phyloP scores from a whole-genome alignment of 2,329 filamentous ascomycete genomes.

The Penicillium freii region DNA sequence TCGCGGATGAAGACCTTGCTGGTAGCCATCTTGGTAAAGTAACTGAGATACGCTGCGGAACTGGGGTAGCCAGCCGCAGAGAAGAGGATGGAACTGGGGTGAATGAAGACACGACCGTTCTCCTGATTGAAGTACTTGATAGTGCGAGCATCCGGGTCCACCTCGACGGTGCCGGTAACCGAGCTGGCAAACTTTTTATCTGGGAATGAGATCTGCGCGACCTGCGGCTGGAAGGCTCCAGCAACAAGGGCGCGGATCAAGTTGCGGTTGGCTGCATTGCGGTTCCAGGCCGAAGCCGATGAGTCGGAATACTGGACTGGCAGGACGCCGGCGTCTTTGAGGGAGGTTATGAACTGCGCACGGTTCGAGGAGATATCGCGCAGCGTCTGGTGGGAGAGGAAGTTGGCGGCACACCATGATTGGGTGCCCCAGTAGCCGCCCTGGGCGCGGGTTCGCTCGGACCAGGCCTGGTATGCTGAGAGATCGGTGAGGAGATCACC shows the following conservation, averaged over 20 bases:
- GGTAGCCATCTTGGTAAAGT: constrained; percentile 89
- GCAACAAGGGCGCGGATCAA: constrained; percentile 70
- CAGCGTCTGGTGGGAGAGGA: constrained; percentile 77
- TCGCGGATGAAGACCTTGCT: constrained; percentile 90
- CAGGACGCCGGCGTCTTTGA: constrained; percentile 82
- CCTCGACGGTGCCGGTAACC: constrained; percentile 82
- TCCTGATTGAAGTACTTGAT: constrained; percentile 93
- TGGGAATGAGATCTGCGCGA: constrained; percentile 87
- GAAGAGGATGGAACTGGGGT: constrained; percentile 85
- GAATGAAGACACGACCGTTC: constrained; percentile 85
- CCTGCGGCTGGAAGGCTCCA: constrained; percentile 76
- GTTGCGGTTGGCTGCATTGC: constrained; percentile 38
- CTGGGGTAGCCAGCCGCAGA: constrained; percentile 74
- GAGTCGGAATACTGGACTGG: constrained; percentile 49
- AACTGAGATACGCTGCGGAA: constrained; percentile 75
- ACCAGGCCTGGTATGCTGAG: constrained; percentile 79
- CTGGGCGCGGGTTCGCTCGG: constrained; percentile 57
- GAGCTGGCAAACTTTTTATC: constrained; percentile 93
- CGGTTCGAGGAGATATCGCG: constrained; percentile 85
- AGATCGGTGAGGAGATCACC: constrained; percentile 89
- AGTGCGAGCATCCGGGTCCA: constrained; percentile 85
- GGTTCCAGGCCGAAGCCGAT: constrained; percentile 26
- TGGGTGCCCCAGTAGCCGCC: constrained; percentile 48
- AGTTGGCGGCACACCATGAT: constrained; percentile 80
- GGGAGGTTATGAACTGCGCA: constrained; percentile 78